Evolutionary conservation across 352 stramenopile species (phyloP).

Genomic region (Globisporangium megalacanthum): DNA sequence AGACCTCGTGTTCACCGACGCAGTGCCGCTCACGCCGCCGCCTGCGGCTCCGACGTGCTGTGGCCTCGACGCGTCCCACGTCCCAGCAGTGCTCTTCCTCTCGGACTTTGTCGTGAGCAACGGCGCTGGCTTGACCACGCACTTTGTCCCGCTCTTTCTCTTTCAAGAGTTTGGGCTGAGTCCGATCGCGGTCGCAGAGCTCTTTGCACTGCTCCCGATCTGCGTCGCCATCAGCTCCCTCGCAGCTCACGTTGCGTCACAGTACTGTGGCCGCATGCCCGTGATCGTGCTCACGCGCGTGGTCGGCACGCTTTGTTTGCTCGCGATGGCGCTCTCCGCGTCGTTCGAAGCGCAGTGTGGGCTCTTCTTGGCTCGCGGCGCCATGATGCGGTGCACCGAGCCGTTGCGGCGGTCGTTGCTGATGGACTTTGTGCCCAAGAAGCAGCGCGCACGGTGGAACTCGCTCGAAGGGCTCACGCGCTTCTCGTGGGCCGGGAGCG

Average conservation of each 20-base stretch:
- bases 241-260: slow-evolving; percentile 36
- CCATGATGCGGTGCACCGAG: slow-evolving; percentile 57
- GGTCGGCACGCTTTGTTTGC: slow-evolving; percentile 32
- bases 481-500: slow-evolving; percentile 59
- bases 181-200: slow-evolving; percentile 43
- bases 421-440: slow-evolving; percentile 70
- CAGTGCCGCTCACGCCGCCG: slow-evolving; percentile 5
- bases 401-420: slow-evolving; percentile 60
- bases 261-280: slow-evolving; percentile 36
- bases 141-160: slow-evolving; percentile 69
- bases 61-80: slow-evolving; percentile 32
- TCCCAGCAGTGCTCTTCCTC: slow-evolving; percentile 55
- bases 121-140: slow-evolving; percentile 46
- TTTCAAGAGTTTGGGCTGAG: slow-evolving; percentile 44
- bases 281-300: slow-evolving; percentile 42
- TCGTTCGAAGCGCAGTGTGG: slow-evolving; percentile 27
- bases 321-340: slow-evolving; percentile 37
- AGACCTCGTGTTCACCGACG: slow-evolving; percentile 15
- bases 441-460: slow-evolving; percentile 61
- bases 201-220: slow-evolving; percentile 52
- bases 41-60: slow-evolving; percentile 20
- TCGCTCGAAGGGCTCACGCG: slow-evolving; percentile 58
- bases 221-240: slow-evolving; percentile 38
- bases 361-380: slow-evolving; percentile 46
- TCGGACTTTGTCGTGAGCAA: slow-evolving; percentile 72